Evolutionary conservation across 108 stramenopile species (phyloP), one percentile per base, ranked within the genome.

Genomic region (Nitzschia sp.): DNA sequence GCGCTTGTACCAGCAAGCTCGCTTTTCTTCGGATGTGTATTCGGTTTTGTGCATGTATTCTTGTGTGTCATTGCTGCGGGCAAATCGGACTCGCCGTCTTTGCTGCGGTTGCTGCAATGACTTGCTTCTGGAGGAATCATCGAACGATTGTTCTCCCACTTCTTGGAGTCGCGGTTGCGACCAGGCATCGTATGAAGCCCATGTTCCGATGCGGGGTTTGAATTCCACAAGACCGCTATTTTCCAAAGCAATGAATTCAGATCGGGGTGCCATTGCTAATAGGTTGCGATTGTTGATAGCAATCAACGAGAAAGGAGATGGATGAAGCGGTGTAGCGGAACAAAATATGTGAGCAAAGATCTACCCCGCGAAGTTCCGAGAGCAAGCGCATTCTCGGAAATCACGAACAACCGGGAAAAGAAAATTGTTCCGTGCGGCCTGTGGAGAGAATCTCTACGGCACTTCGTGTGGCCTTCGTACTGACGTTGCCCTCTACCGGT

Each of bases 171-270:
- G 13, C 5, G 27, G 31, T n/a, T n/a, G n/a, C n/a, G n/a, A n/a
- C 61, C 61, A 62, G 13, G 42, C n/a, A 45, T 62, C 42, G 36
- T 23, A 42, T 13, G 61, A 62, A 19, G 61, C 61, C 61, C 61
- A 62, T 62, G 61, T 62, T 25, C 61, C 61, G 13, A 26, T n/a
- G 24, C 61, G 36, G 13, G 61, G 61, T 5, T 62, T 62, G 61
- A 62, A 62, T 45, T 62, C 61, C n/a, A 45, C 32, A 21, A 25
- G 4, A 30, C 8, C 26, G 28, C 9, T 31, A 25, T 62, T 46
- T n/a, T 62, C 61, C 25, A 42, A 62, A 19, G 49, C 11, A 51
- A n/a, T n/a, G n/a, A 21, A 5, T 51, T 51, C 49, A 17, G 21
- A 51, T 1, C 36, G 61, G 24, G 61, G 61, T 24, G 61, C 61